Evolutionary conservation across 768 basidiomycete genomes (phyloP).

Genomic region (Boletus insuetus): DNA sequence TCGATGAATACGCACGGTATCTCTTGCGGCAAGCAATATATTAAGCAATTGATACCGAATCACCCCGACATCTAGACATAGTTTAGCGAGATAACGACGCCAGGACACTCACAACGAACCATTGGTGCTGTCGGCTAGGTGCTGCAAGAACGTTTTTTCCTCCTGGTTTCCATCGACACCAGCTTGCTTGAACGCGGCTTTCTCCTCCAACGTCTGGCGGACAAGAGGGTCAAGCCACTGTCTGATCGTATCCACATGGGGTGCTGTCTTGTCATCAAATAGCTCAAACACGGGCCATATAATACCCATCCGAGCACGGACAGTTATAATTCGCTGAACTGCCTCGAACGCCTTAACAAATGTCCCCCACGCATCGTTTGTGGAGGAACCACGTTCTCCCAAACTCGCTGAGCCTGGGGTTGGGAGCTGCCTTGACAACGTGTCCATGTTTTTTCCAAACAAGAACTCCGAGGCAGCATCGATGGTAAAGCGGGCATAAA

Average conservation of each 20-base stretch:
- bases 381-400: constrained; percentile 60
- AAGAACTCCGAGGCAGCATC: constrained; percentile 74
- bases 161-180: constrained; percentile 39
- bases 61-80: constrained; percentile 50
- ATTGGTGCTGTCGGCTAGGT: constrained; percentile 62
- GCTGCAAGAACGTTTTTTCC: constrained; percentile 65
- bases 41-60: constrained; percentile 79
- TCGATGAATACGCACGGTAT: constrained; percentile 53
- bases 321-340: constrained; percentile 35
- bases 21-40: constrained; percentile 72
- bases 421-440: constrained; percentile 54
- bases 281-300: constrained; percentile 46
- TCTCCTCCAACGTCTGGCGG: constrained; percentile 46
- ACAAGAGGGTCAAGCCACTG: constrained; percentile 64
- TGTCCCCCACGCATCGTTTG: constrained; percentile 58
- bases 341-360: constrained; percentile 46
- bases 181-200: constrained; percentile 35
- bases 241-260: constrained; percentile 35
- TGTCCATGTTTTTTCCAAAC: constrained; percentile 64
- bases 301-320: constrained; percentile 35
- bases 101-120: constrained; percentile 37
- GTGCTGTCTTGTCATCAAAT: constrained; percentile 35
- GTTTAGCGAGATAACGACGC: constrained; percentile 3
- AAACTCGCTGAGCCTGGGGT: constrained; percentile 42
- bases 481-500: constrained; percentile 64